These are phyloP conservation scores for Brachypodium distachyon DNA, from an alignment of 202 grass and related monocot species.

Conservation along the genomic window DNA sequence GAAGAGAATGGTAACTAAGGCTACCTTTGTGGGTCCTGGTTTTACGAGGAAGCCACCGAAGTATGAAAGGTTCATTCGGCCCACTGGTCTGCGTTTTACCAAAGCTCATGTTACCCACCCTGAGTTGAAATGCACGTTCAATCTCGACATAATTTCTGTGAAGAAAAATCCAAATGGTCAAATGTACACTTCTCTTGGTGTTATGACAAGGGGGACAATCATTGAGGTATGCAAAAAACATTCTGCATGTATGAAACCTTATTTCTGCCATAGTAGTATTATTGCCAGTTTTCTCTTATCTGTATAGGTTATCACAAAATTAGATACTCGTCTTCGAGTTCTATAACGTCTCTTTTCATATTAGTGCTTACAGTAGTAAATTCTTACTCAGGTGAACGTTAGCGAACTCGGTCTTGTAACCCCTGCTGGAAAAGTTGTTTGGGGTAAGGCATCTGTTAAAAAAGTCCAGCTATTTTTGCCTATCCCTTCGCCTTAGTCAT, in stretches of 20 bases:
- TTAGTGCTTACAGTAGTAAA: background rate
- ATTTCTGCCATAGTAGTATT: background rate
- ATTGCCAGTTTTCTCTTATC: background rate
- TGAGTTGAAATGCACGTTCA: conserved; percentile 88
- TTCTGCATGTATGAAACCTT: background rate
- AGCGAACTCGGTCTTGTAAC: conserved; percentile 91
- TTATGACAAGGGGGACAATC: conserved; percentile 85
- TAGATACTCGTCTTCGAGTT: background rate
- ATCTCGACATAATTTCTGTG: conserved; percentile 80
- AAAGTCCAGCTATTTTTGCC: background rate
- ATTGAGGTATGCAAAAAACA: conserved; percentile 46
- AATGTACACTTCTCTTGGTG: conserved; percentile 95
- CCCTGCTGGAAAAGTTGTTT: conserved; percentile 94
- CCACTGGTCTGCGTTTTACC: conserved; percentile 72
- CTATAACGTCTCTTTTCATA: background rate
- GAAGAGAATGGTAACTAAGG: conserved; percentile 97
- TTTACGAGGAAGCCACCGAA: conserved; percentile 95
- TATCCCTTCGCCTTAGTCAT: background rate
- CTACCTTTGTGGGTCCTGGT: conserved; percentile 74
- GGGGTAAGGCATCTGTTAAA: conserved; percentile 44
- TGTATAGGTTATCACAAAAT: background rate
- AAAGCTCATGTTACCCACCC: conserved; percentile 92
- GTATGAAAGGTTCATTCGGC: conserved; percentile 81
- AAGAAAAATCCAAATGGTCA: conserved; percentile 94
- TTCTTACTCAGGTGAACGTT: conserved; percentile 60